phyloP scores from a whole-genome alignment of 495 filamentous ascomycete genomes.

The Lindgomyces ingoldianus region DNA sequence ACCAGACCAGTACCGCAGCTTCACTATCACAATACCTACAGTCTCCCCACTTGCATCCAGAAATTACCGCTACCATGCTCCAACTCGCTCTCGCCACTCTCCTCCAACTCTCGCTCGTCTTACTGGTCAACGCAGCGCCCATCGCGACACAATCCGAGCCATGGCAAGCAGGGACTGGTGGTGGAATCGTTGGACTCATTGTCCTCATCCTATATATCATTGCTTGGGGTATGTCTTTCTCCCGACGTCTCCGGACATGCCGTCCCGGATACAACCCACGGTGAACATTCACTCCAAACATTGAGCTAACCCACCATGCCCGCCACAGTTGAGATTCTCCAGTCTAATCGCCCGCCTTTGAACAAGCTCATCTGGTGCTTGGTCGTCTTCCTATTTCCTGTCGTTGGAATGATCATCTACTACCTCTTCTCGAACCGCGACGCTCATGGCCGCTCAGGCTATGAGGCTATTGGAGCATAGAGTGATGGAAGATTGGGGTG shows the following conservation, averaged over 20 bases:
- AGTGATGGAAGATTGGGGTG: no score
- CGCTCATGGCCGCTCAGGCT: constrained; percentile 45
- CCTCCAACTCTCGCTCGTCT: constrained; percentile 49
- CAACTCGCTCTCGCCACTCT: constrained; percentile 38
- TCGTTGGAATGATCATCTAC: constrained; percentile 54
- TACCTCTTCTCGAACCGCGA: constrained; percentile 56
- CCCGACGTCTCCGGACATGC: not conserved
- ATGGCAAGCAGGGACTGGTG: constrained; percentile 52
- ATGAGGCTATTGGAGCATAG: constrained; percentile 52
- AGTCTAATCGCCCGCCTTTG: constrained; percentile 51
- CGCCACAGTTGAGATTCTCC: constrained; percentile 54
- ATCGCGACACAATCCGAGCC: constrained; percentile 26
- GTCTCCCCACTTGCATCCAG: no score
- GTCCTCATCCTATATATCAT: constrained; percentile 55
- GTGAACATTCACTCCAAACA: no score
- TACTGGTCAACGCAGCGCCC: constrained; percentile 48
- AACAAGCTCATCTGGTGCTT: constrained; percentile 55
- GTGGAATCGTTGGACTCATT: constrained; percentile 53
- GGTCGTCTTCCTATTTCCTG: constrained; percentile 55
- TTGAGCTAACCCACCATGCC: not conserved
- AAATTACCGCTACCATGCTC: constrained; percentile 20
- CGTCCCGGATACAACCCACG: no score
- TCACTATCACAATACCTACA: no score
- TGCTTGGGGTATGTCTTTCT: constrained; percentile 48
- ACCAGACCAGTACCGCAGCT: no score